Conservation (phyloP, 331 rosid species). For the Erythrophleum ivorense region DNA sequence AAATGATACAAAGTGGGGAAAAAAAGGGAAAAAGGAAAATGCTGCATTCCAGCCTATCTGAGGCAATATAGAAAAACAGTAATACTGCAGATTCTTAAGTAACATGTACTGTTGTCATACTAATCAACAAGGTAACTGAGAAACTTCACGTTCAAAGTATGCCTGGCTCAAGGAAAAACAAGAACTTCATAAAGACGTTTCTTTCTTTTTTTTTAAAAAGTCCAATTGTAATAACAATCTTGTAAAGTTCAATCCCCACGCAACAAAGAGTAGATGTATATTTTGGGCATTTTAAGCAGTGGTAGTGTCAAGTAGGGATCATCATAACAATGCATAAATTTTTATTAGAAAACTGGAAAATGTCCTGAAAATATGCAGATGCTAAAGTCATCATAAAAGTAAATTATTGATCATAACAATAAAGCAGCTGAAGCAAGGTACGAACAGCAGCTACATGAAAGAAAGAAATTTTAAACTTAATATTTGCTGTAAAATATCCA, state of each 20-base stretch:
- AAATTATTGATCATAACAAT: constrained; percentile 11
- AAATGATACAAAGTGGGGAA: neutral
- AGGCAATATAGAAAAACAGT: neutral
- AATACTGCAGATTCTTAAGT: neutral
- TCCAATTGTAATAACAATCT: constrained; percentile 5
- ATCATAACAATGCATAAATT: neutral
- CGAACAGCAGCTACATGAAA: constrained; percentile 1
- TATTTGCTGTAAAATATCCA: constrained; percentile 7
- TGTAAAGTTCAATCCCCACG: constrained; percentile 23
- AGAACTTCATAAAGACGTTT: constrained; percentile 7
- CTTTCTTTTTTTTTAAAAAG: no score
- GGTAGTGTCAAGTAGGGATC: constrained; percentile 15
- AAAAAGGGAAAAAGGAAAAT: constrained; percentile 7
- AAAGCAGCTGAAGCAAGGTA: constrained; percentile 34
- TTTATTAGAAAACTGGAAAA: constrained; percentile 11
- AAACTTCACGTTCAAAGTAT: constrained; percentile 8
- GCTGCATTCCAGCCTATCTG: constrained; percentile 12
- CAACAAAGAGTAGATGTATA: neutral
- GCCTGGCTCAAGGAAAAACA: constrained; percentile 2
- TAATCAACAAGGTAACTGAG: constrained; percentile 15
- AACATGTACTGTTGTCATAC: neutral
- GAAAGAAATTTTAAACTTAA: neutral
- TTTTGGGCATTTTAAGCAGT: neutral
- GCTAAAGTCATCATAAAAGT: constrained; percentile 31
- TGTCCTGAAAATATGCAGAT: constrained; percentile 9